Base-by-base conservation (phyloP, 148 eudicot species). In the Arbutus unedo region DNA sequence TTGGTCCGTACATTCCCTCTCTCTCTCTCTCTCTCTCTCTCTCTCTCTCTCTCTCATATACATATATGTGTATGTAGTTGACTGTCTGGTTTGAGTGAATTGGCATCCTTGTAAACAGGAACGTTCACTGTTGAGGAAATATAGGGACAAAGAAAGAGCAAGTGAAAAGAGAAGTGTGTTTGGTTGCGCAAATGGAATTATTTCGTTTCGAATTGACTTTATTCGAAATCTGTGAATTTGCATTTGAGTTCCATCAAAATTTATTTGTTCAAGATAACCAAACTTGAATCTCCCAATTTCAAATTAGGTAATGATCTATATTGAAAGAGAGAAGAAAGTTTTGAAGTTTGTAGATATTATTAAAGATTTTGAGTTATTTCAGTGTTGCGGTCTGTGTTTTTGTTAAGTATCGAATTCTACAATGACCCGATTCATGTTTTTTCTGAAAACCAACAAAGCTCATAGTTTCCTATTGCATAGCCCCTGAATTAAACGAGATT, bases 1-100 rank as follows among this genome's bases (percentile, higher is more conserved):
- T 84, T 81, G 98, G 98, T 95, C 1, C 48, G 87, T 83, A 43
- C 76, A 51, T 19, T 25, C 31, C 79, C 41, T 3, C 23, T 16
- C 43, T 21, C 54, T 21, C n/a, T n/a, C n/a, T n/a, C n/a, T n/a
- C n/a, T n/a, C n/a, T n/a, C n/a, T n/a, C n/a, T n/a, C n/a, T n/a
- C n/a, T n/a, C n/a, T n/a, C n/a, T n/a, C n/a, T n/a, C 57, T 56
- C 83, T 85, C 8, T 56, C 4, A 55, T 15, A 57, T 57, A 18
- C 19, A 5, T 19, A 59, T 18, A 19, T 2, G 38, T 66, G 6
- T 8, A 51, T 66, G 25, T 66, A 3, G 43, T 66, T 66, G 38
- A 31, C 38, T 66, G 71, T 66, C 71, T 66, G 38, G 16, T 66
- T 66, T 66, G 71, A 66, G 7, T 66, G 18, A 15, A 13, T 66